phyloP scores from a whole-genome alignment of 768 basidiomycete genomes.

The Termitomyces sp. region DNA sequence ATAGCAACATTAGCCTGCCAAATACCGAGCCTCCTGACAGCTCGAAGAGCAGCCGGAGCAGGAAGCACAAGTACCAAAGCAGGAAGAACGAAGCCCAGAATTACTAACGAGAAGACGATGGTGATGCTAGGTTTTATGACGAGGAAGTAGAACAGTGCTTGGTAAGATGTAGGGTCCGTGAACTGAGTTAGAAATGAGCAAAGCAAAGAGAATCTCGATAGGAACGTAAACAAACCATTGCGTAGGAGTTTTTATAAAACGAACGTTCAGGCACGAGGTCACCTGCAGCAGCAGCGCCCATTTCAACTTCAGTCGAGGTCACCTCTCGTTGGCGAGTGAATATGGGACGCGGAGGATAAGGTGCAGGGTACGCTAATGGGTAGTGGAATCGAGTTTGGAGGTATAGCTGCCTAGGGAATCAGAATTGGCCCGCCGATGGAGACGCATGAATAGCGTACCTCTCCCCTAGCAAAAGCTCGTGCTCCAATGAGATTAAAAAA shows the following conservation, averaged over 20 bases:
- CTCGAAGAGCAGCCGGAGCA: conserved; percentile 60
- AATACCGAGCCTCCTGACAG: conserved; percentile 58
- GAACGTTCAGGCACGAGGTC: conserved; percentile 50
- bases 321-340: conserved; percentile 59
- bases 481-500: conserved; percentile 76
- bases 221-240: conserved; percentile 51
- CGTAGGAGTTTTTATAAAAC: conserved; percentile 77
- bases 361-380: conserved; percentile 55
- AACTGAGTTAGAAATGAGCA: conserved; percentile 40
- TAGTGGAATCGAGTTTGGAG: conserved; percentile 68
- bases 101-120: conserved; percentile 49
- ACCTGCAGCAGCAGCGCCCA: conserved; percentile 23
- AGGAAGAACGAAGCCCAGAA: conserved; percentile 53
- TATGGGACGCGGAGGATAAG: conserved; percentile 66
- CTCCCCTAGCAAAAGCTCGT: conserved; percentile 61
- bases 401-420: conserved; percentile 34
- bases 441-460: conserved; percentile 34
- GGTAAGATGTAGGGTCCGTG: conserved; percentile 76
- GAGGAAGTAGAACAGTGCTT: conserved; percentile 84
- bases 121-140: conserved; percentile 83
- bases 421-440: neutral
- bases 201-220: neutral
- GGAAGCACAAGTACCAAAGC: conserved; percentile 56
- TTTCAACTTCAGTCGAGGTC: conserved; percentile 44
- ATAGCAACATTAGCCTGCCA: conserved; percentile 85